Percentiles rank a stretch among this genome's conserved stretches.
These are phyloP conservation scores for Umbilicus rupestris DNA, from an alignment of 164 flowering plant species.

Conservation along the genomic window DNA sequence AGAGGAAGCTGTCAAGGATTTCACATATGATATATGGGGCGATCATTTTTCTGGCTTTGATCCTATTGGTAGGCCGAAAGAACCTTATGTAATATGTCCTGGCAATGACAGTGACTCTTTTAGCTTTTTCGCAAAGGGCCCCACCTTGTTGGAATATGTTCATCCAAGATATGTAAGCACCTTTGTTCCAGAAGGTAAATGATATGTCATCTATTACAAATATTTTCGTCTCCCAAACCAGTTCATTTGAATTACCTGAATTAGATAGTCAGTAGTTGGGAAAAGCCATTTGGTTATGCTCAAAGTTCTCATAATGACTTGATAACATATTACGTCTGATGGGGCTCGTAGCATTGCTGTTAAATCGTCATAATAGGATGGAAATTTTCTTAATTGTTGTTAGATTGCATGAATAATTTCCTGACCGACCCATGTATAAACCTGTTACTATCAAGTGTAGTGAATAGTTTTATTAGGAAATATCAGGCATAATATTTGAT, in stretches of 20 bases:
- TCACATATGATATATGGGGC: constrained; percentile 82
- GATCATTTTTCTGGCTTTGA: constrained; percentile 55
- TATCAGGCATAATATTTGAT: neutral
- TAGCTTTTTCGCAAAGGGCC: constrained; percentile 73
- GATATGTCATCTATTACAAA: constrained; percentile 17
- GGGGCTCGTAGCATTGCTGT: neutral
- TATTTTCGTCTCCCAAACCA: neutral
- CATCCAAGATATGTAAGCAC: constrained; percentile 39
- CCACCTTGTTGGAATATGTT: constrained; percentile 34
- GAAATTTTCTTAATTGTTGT: neutral
- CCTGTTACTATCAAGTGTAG: neutral
- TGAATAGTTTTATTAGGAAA: neutral
- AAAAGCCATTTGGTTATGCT: neutral
- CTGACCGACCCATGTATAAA: neutral
- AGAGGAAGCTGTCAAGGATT: constrained; percentile 19
- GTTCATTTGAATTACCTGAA: neutral
- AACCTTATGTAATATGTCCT: constrained; percentile 21
- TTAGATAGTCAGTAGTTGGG: neutral
- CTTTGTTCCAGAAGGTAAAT: constrained; percentile 32
- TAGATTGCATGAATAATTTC: neutral
- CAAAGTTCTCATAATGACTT: neutral
- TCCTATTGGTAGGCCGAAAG: constrained; percentile 20
- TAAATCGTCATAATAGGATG: neutral
- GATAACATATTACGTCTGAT: neutral
- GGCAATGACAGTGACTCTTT: constrained; percentile 30